Conservation (phyloP, 805 yeast species). For the Torulaspora quercuum region DNA sequence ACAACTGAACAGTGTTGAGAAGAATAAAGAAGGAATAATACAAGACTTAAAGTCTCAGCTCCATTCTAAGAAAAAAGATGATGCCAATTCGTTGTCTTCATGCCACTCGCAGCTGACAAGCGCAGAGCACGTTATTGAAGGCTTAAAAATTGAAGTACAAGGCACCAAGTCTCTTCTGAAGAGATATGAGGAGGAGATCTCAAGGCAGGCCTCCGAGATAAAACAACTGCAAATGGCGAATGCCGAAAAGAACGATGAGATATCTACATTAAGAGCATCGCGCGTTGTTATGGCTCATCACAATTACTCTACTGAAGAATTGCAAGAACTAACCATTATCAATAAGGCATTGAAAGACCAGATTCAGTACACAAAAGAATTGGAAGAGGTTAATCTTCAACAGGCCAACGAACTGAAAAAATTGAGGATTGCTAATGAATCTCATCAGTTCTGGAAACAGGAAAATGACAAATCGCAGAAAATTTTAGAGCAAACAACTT, state of each 20-base stretch:
- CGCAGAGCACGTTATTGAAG: slow-evolving; percentile 18
- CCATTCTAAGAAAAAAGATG: slow-evolving; percentile 27
- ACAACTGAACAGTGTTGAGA: slow-evolving; percentile 25
- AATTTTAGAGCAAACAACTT: slow-evolving; percentile 43
- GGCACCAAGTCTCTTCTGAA: slow-evolving; percentile 21
- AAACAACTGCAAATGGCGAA: slow-evolving; percentile 22
- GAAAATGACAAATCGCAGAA: slow-evolving; percentile 36
- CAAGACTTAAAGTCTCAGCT: slow-evolving; percentile 40
- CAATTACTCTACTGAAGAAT: slow-evolving; percentile 34
- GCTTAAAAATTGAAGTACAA: slow-evolving; percentile 19
- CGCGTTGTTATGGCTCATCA: slow-evolving; percentile 38
- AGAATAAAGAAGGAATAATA: slow-evolving; percentile 27
- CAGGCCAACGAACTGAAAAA: slow-evolving; percentile 52
- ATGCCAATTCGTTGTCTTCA: slow-evolving; percentile 40
- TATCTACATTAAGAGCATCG: slow-evolving; percentile 32
- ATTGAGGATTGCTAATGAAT: slow-evolving; percentile 37
- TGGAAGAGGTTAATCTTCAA: slow-evolving; percentile 51
- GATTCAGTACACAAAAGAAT: slow-evolving; percentile 42
- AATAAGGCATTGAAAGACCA: slow-evolving; percentile 42
- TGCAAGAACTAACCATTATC: slow-evolving; percentile 35
- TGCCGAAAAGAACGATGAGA: slow-evolving; percentile 27
- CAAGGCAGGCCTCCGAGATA: slow-evolving; percentile 24
- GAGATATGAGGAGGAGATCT: slow-evolving; percentile 28
- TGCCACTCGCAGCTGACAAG: slow-evolving; percentile 26
- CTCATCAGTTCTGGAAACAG: slow-evolving; percentile 25